Evolutionary conservation across 2,329 filamentous ascomycete genomes (phyloP).

Genomic region (Calycina marina): DNA sequence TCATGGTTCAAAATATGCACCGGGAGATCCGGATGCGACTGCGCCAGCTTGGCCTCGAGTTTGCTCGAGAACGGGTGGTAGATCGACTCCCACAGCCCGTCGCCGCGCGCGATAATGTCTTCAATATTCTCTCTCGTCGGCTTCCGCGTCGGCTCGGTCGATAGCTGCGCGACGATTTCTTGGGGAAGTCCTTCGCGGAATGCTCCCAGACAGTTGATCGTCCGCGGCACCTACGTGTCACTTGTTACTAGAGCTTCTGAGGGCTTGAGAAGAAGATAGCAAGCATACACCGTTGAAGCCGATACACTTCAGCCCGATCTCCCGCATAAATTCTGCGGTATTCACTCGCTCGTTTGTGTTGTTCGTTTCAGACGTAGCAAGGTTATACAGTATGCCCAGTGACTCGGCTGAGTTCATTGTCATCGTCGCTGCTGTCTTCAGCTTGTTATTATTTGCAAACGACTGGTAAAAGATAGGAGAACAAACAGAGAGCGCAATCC

Average conservation of each 20-base stretch:
- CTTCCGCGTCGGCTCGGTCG: constrained; percentile 35
- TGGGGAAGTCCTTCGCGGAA: constrained; percentile 50
- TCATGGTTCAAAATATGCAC: constrained; percentile 64
- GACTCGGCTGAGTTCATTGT: constrained; percentile 77
- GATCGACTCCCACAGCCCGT: constrained; percentile 58
- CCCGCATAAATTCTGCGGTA: constrained; percentile 55
- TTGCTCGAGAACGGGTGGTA: constrained; percentile 64
- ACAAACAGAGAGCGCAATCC: constrained; percentile 49
- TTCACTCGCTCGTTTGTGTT: constrained; percentile 14
- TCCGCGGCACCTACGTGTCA: constrained; percentile 46
- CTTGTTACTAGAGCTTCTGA: neutral
- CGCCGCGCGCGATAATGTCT: constrained; percentile 41
- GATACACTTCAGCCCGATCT: constrained; percentile 64
- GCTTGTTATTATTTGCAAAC: neutral
- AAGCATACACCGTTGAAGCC: constrained; percentile 49
- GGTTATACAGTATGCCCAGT: constrained; percentile 37
- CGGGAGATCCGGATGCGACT: constrained; percentile 68
- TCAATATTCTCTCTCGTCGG: constrained; percentile 33
- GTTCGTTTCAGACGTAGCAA: constrained; percentile 13
- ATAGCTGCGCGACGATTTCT: constrained; percentile 37
- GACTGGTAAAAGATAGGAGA: neutral
- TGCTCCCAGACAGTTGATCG: constrained; percentile 67
- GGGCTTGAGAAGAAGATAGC: neutral
- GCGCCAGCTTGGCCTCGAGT: constrained; percentile 53
- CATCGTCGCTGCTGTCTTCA: constrained; percentile 63